Conservation (phyloP, 805 yeast species). For the Vanderwaltozyma polyspora region DNA sequence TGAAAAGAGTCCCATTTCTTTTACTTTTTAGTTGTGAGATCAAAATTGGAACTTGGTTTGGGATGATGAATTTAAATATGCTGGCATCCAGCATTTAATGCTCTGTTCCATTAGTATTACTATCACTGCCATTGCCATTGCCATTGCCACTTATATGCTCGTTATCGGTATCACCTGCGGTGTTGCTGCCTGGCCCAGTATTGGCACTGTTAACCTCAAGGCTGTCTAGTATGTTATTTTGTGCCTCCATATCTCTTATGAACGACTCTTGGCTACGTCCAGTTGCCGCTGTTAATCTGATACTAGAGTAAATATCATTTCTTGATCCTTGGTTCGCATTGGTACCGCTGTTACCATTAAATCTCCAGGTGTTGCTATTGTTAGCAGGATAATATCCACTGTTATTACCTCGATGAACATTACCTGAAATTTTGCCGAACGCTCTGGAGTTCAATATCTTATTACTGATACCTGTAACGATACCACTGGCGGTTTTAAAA, state of each 20-base stretch:
- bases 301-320: not conserved
- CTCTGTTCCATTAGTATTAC: too few relatives aligned
- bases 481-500: not conserved
- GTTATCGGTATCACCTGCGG: not conserved
- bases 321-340: not conserved
- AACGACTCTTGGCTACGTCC: constrained; percentile 21
- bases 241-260: constrained; percentile 31
- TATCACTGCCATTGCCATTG: too few relatives aligned
- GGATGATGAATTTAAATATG: too few relatives aligned
- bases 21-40: too few relatives aligned
- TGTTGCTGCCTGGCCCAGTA: too few relatives aligned
- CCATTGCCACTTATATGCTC: not conserved
- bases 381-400: too few relatives aligned
- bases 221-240: constrained; percentile 31
- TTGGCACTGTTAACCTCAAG: constrained; percentile 26
- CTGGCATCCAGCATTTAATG: too few relatives aligned
- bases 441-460: too few relatives aligned
- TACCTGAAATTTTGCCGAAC: not conserved
- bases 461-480: not conserved
- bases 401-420: too few relatives aligned
- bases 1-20: too few relatives aligned
- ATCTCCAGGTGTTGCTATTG: too few relatives aligned
- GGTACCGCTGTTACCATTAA: not conserved
- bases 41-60: too few relatives aligned
- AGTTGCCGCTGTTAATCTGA: constrained; percentile 1